A percentile compares a stretch with the other conserved stretches of the same genome.
Evolutionary conservation across 2,329 filamentous ascomycete genomes (phyloP).

Genomic region (Pseudogymnoascus sp.): DNA sequence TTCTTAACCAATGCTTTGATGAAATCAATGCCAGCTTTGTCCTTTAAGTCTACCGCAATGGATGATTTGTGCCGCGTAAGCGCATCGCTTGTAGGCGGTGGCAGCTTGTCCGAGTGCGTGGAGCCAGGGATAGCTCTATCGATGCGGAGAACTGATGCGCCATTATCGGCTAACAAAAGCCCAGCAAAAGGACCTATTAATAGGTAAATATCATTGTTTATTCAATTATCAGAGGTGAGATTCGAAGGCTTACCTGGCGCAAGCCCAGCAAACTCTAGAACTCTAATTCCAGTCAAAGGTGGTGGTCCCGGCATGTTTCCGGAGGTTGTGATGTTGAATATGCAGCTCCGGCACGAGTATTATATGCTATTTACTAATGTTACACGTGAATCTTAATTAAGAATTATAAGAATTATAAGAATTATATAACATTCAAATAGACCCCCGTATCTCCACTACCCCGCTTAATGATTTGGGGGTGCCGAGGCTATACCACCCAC

Average conservation of each 20-base stretch:
- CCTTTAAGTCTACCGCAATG: slow-evolving; percentile 73
- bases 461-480: background rate
- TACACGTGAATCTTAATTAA: background rate
- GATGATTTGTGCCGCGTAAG: slow-evolving; percentile 76
- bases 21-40: slow-evolving; percentile 52
- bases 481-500: background rate
- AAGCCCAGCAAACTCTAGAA: slow-evolving; percentile 59
- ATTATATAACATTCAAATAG: background rate
- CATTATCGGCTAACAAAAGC: slow-evolving; percentile 81
- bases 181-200: slow-evolving; percentile 73
- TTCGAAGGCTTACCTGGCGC: slow-evolving; percentile 40
- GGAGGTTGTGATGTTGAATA: background rate
- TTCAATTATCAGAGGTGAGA: background rate
- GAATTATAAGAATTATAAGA: background rate
- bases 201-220: slow-evolving; percentile 1
- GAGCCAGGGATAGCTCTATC: slow-evolving; percentile 53
- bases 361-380: background rate
- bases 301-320: slow-evolving; percentile 23
- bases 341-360: background rate
- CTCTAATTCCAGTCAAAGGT: slow-evolving; percentile 50
- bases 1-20: slow-evolving; percentile 55
- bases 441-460: background rate
- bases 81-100: slow-evolving; percentile 56
- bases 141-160: slow-evolving; percentile 78
- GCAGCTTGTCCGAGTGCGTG: slow-evolving; percentile 32